Conservation (phyloP, 129 eudicot species). For the Helianthus tuberosus region DNA sequence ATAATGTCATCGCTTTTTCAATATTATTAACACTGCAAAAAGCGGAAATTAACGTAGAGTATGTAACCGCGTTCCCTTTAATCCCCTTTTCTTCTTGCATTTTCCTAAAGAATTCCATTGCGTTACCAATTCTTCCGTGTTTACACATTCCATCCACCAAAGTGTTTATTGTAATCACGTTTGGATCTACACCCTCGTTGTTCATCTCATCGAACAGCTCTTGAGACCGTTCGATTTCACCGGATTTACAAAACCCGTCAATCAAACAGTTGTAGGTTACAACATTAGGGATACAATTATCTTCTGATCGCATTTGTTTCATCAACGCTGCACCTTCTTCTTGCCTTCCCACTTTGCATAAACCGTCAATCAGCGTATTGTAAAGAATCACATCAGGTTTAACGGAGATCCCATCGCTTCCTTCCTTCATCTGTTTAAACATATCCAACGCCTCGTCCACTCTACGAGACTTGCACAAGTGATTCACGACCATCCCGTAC, state of each 20-base stretch:
- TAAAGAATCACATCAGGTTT: constrained; percentile 73
- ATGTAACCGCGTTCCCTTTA: constrained; percentile 63
- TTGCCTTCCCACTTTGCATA: constrained; percentile 85
- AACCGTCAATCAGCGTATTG: constrained; percentile 73
- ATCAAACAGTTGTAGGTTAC: constrained; percentile 74
- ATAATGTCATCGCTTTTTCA: constrained; percentile 63
- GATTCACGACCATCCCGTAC: constrained; percentile 60
- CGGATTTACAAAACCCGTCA: constrained; percentile 83
- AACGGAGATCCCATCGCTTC: constrained; percentile 41
- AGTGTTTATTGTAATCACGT: constrained; percentile 62
- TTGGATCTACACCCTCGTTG: constrained; percentile 44
- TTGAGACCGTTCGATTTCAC: constrained; percentile 57
- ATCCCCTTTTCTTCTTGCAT: constrained; percentile 68
- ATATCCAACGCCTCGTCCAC: constrained; percentile 68
- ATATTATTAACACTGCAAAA: constrained; percentile 71
- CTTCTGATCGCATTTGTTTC: constrained; percentile 56
- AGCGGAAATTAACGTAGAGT: constrained; percentile 61
- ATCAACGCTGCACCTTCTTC: constrained; percentile 62
- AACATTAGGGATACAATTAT: constrained; percentile 52
- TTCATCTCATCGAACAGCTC: constrained; percentile 64
- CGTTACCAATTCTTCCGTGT: constrained; percentile 61
- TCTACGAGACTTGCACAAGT: constrained; percentile 62
- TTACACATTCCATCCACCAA: constrained; percentile 79
- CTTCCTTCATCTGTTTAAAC: constrained; percentile 62
- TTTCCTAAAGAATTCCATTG: constrained; percentile 52